A percentile compares a stretch with the other conserved stretches of the same genome.
Evolutionary conservation across 495 filamentous ascomycete species (phyloP).

Genomic region (Aspergillus hancockii): DNA sequence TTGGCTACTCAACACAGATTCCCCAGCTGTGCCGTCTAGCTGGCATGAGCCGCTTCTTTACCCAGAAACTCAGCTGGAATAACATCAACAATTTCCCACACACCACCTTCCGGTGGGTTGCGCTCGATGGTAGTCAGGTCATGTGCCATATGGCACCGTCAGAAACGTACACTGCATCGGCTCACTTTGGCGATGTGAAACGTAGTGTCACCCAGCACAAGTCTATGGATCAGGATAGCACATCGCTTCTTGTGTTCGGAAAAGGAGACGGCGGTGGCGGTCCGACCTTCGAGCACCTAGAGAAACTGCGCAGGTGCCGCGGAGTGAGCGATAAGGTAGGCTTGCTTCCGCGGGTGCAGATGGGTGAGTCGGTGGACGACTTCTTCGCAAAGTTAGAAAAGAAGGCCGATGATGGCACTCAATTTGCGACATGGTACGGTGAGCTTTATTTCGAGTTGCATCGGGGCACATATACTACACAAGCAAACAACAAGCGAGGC

Average conservation of each 20-base stretch:
- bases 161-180: slow-evolving; percentile 92
- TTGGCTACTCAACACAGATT: slow-evolving; percentile 93
- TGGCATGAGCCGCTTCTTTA: slow-evolving; percentile 95
- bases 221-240: slow-evolving; percentile 86
- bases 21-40: slow-evolving; percentile 89
- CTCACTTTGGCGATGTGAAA: slow-evolving; percentile 93
- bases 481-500: slow-evolving; percentile 94
- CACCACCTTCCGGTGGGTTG: slow-evolving; percentile 97
- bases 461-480: slow-evolving; percentile 94
- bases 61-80: slow-evolving; percentile 95
- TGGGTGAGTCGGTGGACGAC: slow-evolving; percentile 93
- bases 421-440: slow-evolving; percentile 96
- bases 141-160: slow-evolving; percentile 95
- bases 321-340: slow-evolving; percentile 89
- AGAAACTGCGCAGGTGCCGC: slow-evolving; percentile 93
- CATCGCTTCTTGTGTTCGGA: slow-evolving; percentile 87
- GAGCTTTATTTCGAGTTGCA: slow-evolving; percentile 98
- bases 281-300: slow-evolving; percentile 88
- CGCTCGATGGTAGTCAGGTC: slow-evolving; percentile 92
- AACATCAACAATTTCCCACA: slow-evolving; percentile 99
- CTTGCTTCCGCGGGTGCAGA: slow-evolving; percentile 78
- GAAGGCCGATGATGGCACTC: slow-evolving; percentile 65
- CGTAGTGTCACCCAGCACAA: slow-evolving; percentile 92
- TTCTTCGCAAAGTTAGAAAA: slow-evolving; percentile 86
- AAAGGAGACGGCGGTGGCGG: slow-evolving; percentile 96